Conservation (phyloP, 2,329 filamentous ascomycete species). For the Colletotrichum liaoningense region DNA sequence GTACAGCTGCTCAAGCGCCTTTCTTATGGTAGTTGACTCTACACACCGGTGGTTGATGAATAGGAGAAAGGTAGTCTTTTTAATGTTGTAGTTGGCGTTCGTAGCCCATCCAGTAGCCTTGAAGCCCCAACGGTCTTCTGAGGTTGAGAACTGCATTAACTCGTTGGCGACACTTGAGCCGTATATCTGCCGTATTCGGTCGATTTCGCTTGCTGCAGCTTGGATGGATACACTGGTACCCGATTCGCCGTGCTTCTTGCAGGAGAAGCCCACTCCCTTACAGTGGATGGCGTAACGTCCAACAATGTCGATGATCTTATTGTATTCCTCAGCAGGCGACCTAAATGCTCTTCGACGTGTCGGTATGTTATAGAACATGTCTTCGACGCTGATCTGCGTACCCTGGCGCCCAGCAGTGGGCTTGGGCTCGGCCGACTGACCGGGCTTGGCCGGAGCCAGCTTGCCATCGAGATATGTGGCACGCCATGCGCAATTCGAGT, state of each 20-base stretch:
- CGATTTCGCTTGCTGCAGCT: conserved; percentile 75
- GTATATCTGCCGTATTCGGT: conserved; percentile 92
- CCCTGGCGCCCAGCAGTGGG: conserved; percentile 87
- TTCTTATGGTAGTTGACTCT: conserved; percentile 88
- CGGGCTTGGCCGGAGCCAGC: conserved; percentile 85
- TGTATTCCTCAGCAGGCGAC: conserved; percentile 93
- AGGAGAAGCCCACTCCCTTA: conserved; percentile 90
- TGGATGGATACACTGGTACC: conserved; percentile 85
- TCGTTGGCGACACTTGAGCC: conserved; percentile 88
- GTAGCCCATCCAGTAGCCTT: conserved; percentile 83
- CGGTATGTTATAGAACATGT: conserved; percentile 96
- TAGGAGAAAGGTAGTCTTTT: conserved; percentile 86
- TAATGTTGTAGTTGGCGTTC: conserved; percentile 95
- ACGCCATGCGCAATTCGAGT: conserved; percentile 89
- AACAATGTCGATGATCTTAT: conserved; percentile 96
- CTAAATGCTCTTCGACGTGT: conserved; percentile 90
- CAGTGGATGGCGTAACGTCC: conserved; percentile 95
- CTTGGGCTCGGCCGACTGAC: conserved; percentile 87
- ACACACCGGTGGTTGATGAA: conserved; percentile 98
- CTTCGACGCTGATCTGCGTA: conserved; percentile 96
- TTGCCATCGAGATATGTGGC: conserved; percentile 88
- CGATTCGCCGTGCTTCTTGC: conserved; percentile 94
- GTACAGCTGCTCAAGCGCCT: conserved; percentile 92
- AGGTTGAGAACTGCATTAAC: conserved; percentile 78
- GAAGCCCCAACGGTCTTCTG: conserved; percentile 86